Percentiles rank a stretch among this genome's conserved stretches.
phyloP scores from a whole-genome alignment of 257 asterid genomes.

The Anisodus tanguticus region DNA sequence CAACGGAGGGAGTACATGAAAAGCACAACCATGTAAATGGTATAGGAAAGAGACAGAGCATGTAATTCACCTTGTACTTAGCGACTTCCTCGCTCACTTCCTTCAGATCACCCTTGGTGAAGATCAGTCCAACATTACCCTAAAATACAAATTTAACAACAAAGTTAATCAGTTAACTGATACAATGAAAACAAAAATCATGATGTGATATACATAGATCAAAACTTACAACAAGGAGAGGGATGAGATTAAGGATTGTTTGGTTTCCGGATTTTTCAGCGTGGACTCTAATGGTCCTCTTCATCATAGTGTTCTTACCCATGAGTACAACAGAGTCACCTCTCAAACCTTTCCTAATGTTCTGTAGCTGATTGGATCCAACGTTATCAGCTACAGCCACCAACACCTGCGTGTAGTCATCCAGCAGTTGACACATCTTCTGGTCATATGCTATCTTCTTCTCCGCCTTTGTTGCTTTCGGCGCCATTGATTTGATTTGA shows the following conservation, averaged over 20 bases:
- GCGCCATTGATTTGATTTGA: constrained; percentile 43
- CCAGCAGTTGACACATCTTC: constrained; percentile 80
- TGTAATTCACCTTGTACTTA: constrained; percentile 72
- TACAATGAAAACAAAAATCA: neutral
- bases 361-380: constrained; percentile 87
- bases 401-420: constrained; percentile 77
- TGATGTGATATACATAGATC: neutral
- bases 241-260: constrained; percentile 71
- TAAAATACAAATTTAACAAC: constrained; percentile 11
- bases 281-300: constrained; percentile 76
- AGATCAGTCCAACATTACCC: constrained; percentile 97
- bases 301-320: constrained; percentile 99
- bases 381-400: constrained; percentile 84
- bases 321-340: constrained; percentile 86
- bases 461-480: constrained; percentile 64
- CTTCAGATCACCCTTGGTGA: constrained; percentile 95
- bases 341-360: constrained; percentile 70
- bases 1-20: no score
- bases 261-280: constrained; percentile 78
- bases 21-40: neutral
- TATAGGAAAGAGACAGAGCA: neutral
- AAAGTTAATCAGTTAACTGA: neutral
- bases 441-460: constrained; percentile 80
- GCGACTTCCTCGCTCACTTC: constrained; percentile 97
- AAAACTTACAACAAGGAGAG: constrained; percentile 75